A percentile compares a stretch with the other conserved stretches of the same genome.
phyloP scores from a whole-genome alignment of 371 early-diverging fungal genomes.

The Mucor plumbeus region DNA sequence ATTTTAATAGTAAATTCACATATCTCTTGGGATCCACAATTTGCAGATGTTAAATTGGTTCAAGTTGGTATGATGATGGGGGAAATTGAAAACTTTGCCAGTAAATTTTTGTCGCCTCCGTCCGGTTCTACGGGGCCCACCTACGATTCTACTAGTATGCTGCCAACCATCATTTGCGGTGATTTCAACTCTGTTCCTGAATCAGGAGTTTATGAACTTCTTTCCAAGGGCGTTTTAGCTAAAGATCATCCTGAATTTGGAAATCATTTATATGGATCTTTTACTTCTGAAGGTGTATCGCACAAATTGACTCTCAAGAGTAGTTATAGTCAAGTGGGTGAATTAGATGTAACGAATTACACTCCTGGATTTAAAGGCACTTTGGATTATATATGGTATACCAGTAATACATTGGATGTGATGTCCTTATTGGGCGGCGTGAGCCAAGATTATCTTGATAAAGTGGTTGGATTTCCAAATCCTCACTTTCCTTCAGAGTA shows the following conservation, averaged over 20 bases:
- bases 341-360: constrained; percentile 94
- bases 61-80: constrained; percentile 96
- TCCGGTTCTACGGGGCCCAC: constrained; percentile 18
- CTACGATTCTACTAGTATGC: constrained; percentile 38
- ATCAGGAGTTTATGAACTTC: constrained; percentile 92
- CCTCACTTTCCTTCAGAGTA: constrained; percentile 92
- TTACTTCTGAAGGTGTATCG: constrained; percentile 79
- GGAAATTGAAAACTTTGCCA: constrained; percentile 69
- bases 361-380: constrained; percentile 91
- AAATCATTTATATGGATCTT: constrained; percentile 80
- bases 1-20: constrained; percentile 93
- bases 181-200: constrained; percentile 96
- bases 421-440: constrained; percentile 86
- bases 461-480: constrained; percentile 94
- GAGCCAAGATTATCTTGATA: constrained; percentile 77
- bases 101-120: constrained; percentile 55
- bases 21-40: constrained; percentile 92
- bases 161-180: constrained; percentile 85
- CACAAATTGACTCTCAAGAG: constrained; percentile 83
- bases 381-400: constrained; percentile 98
- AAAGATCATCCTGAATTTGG: constrained; percentile 87
- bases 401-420: constrained; percentile 72
- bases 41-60: constrained; percentile 96
- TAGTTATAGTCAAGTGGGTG: constrained; percentile 75
- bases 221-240: constrained; percentile 67